Evolutionary conservation across 2,329 filamentous ascomycete genomes (phyloP), one percentile per base, ranked within the genome.

Genomic region (Sarocladiaceae sp.): DNA sequence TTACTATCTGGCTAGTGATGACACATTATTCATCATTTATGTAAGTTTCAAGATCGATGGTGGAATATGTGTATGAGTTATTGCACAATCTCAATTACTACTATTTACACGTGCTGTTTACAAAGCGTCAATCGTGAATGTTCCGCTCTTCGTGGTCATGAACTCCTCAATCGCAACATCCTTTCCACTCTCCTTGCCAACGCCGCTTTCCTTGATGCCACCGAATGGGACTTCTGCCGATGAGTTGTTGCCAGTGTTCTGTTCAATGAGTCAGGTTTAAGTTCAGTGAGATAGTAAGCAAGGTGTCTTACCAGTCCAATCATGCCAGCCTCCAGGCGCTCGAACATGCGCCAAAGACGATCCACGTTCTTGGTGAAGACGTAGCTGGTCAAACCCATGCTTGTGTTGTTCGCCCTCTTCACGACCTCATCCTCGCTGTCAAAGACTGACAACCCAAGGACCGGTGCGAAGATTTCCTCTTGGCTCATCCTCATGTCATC

Each of bases 1-100:
- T 57, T 0, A 66, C 64, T 31, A 66, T 60, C 40, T 69, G 66
- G 10, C 60, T 54, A 0, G 65, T 65, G 17, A 65, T 65, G 0
- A 66, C 65, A 6, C 61, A 64, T 52, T 67, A 3, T 90, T 90
- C 59, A 80, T 91, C 56, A 89, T 86, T 0, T 87, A 87, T 0
- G 76, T 84, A n/a, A 85, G 87, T 56, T 71, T 90, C 55, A 80
- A 87, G 51, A 62, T 65, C 6, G 63, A 66, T 35, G 62, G 64
- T 4, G 64, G 61, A n/a, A 57, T 60, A 13, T 65, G 62, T 33
- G 59, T 64, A 5, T 64, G 49, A 55, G 29, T n/a, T n/a, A n/a
- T n/a, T n/a, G n/a, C n/a, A n/a, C n/a, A 26, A 20, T 20, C 20
- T 25, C 35, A 11, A n/a, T 37, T 17, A 17, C 35, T 37, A 4